A percentile compares a stretch with the other conserved stretches of the same genome.
Evolutionary conservation across 768 basidiomycete genomes (phyloP).

Genomic region (Mycena amicta): DNA sequence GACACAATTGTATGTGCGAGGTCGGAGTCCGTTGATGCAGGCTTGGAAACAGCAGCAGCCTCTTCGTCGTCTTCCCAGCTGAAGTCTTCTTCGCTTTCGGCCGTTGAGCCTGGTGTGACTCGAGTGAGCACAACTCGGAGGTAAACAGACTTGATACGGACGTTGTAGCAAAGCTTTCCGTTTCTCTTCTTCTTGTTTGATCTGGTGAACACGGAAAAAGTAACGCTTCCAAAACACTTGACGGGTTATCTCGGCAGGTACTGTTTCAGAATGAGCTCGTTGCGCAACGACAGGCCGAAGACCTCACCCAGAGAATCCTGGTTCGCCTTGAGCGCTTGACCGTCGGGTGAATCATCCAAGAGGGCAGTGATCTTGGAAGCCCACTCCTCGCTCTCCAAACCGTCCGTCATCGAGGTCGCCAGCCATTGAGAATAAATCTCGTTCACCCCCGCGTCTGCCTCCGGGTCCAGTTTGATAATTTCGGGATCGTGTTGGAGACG

Average conservation of each 20-base stretch:
- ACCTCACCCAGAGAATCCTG: slow-evolving; percentile 59
- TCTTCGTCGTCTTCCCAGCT: slow-evolving; percentile 97
- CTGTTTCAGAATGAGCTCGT: too few relatives aligned
- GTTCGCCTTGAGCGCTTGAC: slow-evolving; percentile 53
- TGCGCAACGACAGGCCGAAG: too few relatives aligned
- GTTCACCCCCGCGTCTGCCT: slow-evolving; percentile 55
- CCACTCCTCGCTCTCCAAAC: slow-evolving; percentile 64
- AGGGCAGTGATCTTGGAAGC: slow-evolving; percentile 47
- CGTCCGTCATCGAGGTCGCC: slow-evolving; percentile 49
- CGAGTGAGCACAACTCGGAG: not conserved
- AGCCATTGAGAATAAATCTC: slow-evolving; percentile 64
- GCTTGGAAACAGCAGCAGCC: slow-evolving; percentile 10
- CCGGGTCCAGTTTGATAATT: slow-evolving; percentile 78
- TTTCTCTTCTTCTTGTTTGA: slow-evolving; percentile 74
- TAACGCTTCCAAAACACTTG: slow-evolving; percentile 85
- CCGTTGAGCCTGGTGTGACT: slow-evolving; percentile 44
- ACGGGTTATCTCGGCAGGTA: slow-evolving; percentile 64
- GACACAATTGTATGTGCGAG: slow-evolving; percentile 16
- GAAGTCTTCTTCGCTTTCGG: slow-evolving; percentile 82
- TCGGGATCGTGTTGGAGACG: slow-evolving; percentile 75
- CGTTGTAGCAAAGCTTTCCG: slow-evolving; percentile 79
- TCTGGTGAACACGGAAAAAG: slow-evolving; percentile 87
- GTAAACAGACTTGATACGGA: slow-evolving; percentile 29
- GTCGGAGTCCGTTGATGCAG: slow-evolving; percentile 4
- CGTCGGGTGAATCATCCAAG: slow-evolving; percentile 54